Percentiles rank a stretch among this genome's conserved stretches.
phyloP scores from a whole-genome alignment of 768 basidiomycete species.

The Phanerochaete sordida region DNA sequence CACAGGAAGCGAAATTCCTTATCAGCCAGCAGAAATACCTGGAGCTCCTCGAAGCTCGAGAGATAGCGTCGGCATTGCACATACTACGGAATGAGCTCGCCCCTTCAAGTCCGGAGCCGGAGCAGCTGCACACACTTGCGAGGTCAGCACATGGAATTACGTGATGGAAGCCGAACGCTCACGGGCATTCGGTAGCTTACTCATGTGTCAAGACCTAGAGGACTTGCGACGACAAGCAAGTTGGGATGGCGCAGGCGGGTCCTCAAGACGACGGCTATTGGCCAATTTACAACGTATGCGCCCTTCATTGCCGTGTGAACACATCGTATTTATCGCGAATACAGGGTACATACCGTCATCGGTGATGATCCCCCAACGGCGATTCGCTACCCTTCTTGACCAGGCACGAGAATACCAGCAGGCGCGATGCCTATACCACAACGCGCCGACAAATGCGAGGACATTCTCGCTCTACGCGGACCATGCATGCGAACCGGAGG shows the following conservation, averaged over 20 bases:
- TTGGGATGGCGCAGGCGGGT: conserved; percentile 88
- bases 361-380: conserved; percentile 89
- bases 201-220: conserved; percentile 88
- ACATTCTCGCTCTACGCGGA: conserved; percentile 85
- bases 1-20: conserved; percentile 77
- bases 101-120: conserved; percentile 72
- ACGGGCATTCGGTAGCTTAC: conserved; percentile 46
- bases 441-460: conserved; percentile 50
- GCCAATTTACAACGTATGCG: conserved; percentile 75
- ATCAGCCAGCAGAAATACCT: conserved; percentile 96
- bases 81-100: conserved; percentile 89
- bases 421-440: conserved; percentile 84
- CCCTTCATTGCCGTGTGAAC: not conserved
- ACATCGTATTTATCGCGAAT: not conserved
- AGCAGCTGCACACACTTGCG: conserved; percentile 82
- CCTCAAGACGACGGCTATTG: conserved; percentile 75
- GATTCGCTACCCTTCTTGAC: conserved; percentile 79
- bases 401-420: conserved; percentile 84
- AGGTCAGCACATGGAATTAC: conserved; percentile 46
- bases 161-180: conserved; percentile 16
- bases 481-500: conserved; percentile 74
- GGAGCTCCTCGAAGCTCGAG: conserved; percentile 80
- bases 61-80: conserved; percentile 77
- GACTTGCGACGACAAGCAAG: conserved; percentile 77
- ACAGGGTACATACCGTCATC: conserved; percentile 86